Evolutionary conservation across 148 eudicot species (phyloP).

Genomic region (Camellia japonica): DNA sequence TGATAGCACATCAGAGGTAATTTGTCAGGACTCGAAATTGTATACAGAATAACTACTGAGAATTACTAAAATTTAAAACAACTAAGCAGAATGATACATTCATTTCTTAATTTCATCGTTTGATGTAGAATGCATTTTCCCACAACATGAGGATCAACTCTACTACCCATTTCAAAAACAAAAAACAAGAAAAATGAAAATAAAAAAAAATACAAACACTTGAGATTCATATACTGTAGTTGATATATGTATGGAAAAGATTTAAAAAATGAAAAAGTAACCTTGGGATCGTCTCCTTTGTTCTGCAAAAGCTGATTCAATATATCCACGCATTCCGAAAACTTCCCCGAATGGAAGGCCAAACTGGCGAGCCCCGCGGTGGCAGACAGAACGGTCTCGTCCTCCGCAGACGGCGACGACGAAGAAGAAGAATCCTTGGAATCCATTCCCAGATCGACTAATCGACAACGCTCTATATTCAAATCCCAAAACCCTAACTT

Average conservation of each 20-base stretch:
- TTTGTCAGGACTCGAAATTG: background rate
- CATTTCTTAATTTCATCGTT: background rate
- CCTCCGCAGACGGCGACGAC: slow-evolving; percentile 40
- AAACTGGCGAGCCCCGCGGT: slow-evolving; percentile 47
- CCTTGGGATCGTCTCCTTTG: slow-evolving; percentile 74
- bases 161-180: background rate
- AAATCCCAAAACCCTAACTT: slow-evolving; percentile 11
- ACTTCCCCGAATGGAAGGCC: slow-evolving; percentile 70
- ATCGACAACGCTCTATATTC: background rate
- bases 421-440: slow-evolving; percentile 46
- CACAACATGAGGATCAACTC: background rate
- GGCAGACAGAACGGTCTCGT: slow-evolving; percentile 38
- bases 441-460: slow-evolving; percentile 64
- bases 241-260: background rate
- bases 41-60: background rate
- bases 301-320: slow-evolving; percentile 61
- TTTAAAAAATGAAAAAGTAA: slow-evolving; percentile 1
- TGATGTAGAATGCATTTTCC: background rate
- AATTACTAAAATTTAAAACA: background rate
- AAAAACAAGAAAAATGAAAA: background rate
- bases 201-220: background rate
- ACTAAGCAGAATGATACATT: background rate
- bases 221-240: background rate
- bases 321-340: slow-evolving; percentile 60
- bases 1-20: background rate